Evolutionary conservation across 1,139 yeast genomes (phyloP), one percentile per base, ranked within the genome.

Genomic region (Hansenula anomala): DNA sequence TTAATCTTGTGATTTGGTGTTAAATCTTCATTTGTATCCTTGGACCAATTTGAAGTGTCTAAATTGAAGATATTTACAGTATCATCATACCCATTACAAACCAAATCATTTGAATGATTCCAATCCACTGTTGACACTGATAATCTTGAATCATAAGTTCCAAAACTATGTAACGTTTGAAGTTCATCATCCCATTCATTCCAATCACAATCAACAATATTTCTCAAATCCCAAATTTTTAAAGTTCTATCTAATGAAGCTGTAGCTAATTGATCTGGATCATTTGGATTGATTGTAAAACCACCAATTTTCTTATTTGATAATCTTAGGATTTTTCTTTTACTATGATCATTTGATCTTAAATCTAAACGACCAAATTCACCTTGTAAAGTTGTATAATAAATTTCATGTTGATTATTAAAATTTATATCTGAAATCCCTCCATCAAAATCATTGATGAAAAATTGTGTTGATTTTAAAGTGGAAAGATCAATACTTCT

Each of bases 221-320:
- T 74, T 40, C 97, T 66, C 31, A 89, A 61, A 59, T 92, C 98
- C 97, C 96, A 92, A 1, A 92, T 60, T 45, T 85, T 75, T 59
- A 92, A 58, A 0, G 92, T 75, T 48, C 97, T 67, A 56, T 92
- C 98, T 36, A 92, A 68, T 0, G 97, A 89, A 0, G 90, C 95
- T 0, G 96, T 82, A 4, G 92, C 94, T 4, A 89, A 70, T 47
- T 84, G 85, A 48, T 66, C 52, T 4, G 61, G 52, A 44, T 75
- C 65, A 30, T 67, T 63, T 1, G 97, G 97, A 52, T 87, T 88
- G 18, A 87, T 73, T 1, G 83, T 60, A 59, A 92, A 85, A 1
- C 94, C 88, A 0, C 97, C 97, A 41, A 90, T 88, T 56, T 92
- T 92, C 57, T 90, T 89, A 53, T 87, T 95, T 43, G 89, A 89